Evolutionary conservation across 78 protist genomes (phyloP), one percentile per base, ranked within the genome.

Genomic region (Isochrysis galbana): DNA sequence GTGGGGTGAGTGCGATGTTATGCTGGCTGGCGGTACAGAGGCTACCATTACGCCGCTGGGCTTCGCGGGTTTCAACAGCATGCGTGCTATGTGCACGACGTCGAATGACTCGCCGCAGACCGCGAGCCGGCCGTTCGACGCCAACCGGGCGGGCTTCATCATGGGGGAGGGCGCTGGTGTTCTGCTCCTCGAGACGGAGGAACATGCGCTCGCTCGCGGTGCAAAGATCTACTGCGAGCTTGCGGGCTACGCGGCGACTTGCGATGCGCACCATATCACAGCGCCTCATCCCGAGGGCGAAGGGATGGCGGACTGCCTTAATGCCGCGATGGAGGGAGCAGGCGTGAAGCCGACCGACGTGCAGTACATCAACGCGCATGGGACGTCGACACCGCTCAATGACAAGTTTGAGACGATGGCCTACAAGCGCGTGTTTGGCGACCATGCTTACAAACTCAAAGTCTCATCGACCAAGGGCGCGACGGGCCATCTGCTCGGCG

Each of bases 241-340:
- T 54, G 82, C 91, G 14, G 83, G 82, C 69, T 51, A 51, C 48
- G 91, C 69, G 21, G 91, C 91, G 21, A 88, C 61, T 3, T 88
- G 91, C 91, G 91, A 88, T 82, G 91, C 91, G 91, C 69, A 67
- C 91, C 91, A 88, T 41, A 88, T 88, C 83, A 88, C 91, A 5
- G 74, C 91, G 54, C 91, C 91, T 34, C 80, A 55, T 39, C 91
- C 91, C 22, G 91, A 69, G 36, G 91, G 91, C 45, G 72, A 84
- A 21, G 90, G 61, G 22, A 47, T 84, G 46, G 69, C 70, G 14
- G 88, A 2, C 23, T 42, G 55, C 55, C 88, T 80, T 29, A 0
- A 44, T 2, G 0, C 17, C 32, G 88, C 88, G 39, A n/a, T 80
- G 34, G 55, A 29, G n/a, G 10, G 1, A 34, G 91, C 91, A 32